Evolutionary conservation across 495 filamentous ascomycete genomes (phyloP).

Genomic region (Penicillium mononematosum): DNA sequence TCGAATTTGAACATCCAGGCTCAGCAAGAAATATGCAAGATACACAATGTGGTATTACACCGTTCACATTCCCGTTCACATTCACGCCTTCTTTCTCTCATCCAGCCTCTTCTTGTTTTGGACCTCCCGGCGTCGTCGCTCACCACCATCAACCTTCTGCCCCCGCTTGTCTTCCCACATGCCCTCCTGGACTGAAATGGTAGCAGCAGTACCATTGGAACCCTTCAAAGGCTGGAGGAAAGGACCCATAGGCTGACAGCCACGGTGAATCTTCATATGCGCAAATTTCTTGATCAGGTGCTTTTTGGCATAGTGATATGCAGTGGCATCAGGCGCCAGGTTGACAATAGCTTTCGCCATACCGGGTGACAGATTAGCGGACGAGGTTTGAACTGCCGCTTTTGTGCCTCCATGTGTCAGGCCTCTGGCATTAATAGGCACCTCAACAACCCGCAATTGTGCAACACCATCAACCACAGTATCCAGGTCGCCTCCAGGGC

Average conservation of each 20-base stretch:
- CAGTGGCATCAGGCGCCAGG: slow-evolving; percentile 53
- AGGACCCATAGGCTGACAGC: slow-evolving; percentile 66
- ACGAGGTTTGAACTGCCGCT: slow-evolving; percentile 15
- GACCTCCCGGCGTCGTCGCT: slow-evolving; percentile 82
- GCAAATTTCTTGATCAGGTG: slow-evolving; percentile 50
- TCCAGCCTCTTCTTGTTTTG: slow-evolving; percentile 63
- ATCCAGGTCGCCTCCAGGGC: slow-evolving; percentile 73
- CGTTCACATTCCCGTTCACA: slow-evolving; percentile 12
- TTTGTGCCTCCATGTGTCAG: background rate
- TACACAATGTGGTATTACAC: slow-evolving; percentile 11
- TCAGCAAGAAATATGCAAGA: slow-evolving; percentile 25
- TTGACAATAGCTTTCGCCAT: slow-evolving; percentile 70
- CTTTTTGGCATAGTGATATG: slow-evolving; percentile 39
- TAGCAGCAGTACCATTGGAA: slow-evolving; percentile 56
- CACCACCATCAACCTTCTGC: slow-evolving; percentile 93
- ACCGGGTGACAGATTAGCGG: slow-evolving; percentile 50
- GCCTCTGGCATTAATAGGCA: slow-evolving; percentile 33
- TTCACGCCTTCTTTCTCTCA: slow-evolving; percentile 42
- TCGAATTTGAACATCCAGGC: slow-evolving; percentile 18
- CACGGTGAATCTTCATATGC: slow-evolving; percentile 64
- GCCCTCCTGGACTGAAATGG: slow-evolving; percentile 70
- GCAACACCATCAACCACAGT: slow-evolving; percentile 71
- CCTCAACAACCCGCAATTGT: slow-evolving; percentile 65
- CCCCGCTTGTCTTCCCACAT: slow-evolving; percentile 86
- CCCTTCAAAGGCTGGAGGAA: slow-evolving; percentile 66